Evolutionary conservation across 371 early-diverging fungal genomes (phyloP).

Genomic region (Capillidium rhysosporum): DNA sequence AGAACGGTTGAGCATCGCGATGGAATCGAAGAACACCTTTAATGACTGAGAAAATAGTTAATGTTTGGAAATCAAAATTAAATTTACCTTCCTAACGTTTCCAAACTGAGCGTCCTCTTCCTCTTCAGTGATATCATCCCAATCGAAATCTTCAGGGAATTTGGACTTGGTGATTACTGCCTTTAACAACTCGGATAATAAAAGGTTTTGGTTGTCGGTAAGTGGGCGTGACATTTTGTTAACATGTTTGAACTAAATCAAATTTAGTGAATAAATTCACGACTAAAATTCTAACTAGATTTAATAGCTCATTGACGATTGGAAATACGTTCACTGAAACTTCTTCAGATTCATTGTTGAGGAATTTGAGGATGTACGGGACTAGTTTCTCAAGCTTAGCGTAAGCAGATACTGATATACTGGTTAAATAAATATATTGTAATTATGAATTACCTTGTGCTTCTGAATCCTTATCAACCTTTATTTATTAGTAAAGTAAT

Average conservation of each 20-base stretch:
- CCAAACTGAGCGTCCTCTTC: slow-evolving; percentile 54
- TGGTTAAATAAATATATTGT: slow-evolving; percentile 11
- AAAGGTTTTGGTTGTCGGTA: slow-evolving; percentile 38
- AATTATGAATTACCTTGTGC: slow-evolving; percentile 10
- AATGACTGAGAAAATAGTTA: slow-evolving; percentile 23
- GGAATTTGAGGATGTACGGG: slow-evolving; percentile 31
- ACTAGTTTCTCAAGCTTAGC: slow-evolving; percentile 14
- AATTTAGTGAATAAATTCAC: neutral
- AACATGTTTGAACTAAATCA: slow-evolving; percentile 27
- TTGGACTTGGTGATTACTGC: slow-evolving; percentile 69
- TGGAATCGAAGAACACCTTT: slow-evolving; percentile 46
- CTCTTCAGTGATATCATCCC: slow-evolving; percentile 52
- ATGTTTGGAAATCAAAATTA: slow-evolving; percentile 5
- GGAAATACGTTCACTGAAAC: slow-evolving; percentile 51
- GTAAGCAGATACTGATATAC: slow-evolving; percentile 18
- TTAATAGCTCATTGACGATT: slow-evolving; percentile 43
- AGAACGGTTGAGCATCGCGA: slow-evolving; percentile 38
- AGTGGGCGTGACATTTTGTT: slow-evolving; percentile 38
- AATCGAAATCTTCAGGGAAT: slow-evolving; percentile 64
- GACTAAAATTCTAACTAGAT: slow-evolving; percentile 21
- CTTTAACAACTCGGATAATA: slow-evolving; percentile 44
- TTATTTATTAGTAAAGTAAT: neutral
- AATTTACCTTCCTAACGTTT: slow-evolving; percentile 48
- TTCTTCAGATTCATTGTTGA: slow-evolving; percentile 67
- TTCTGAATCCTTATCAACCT: slow-evolving; percentile 3